These are phyloP conservation scores for Aureobasidium uvarum DNA, from an alignment of 2,329 filamentous ascomycete genomes.

Conservation along the genomic window DNA sequence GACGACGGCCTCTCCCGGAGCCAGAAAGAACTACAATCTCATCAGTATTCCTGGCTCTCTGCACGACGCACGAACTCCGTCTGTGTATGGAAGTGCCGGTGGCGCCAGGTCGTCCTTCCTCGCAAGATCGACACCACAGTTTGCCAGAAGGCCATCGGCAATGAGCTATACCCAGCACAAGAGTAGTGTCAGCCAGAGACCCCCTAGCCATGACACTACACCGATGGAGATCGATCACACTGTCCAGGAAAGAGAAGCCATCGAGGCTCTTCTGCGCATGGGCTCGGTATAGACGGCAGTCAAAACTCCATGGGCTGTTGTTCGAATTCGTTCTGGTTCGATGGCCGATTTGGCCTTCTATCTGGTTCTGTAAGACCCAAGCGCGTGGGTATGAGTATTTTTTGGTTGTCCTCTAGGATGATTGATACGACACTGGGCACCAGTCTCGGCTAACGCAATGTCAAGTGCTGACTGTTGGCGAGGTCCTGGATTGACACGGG, in stretches of 20 bases:
- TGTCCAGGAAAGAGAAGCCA: constrained; percentile 75
- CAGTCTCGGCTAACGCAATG: constrained; percentile 33
- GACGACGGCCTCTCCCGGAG: constrained; percentile 31
- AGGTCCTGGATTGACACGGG: constrained; percentile 43
- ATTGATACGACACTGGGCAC: constrained; percentile 38
- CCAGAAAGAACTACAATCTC: constrained; percentile 30
- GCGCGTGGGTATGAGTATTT: constrained; percentile 10
- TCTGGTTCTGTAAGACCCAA: neutral
- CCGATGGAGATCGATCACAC: constrained; percentile 41
- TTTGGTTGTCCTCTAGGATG: constrained; percentile 22
- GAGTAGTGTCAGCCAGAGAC: constrained; percentile 7
- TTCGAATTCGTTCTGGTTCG: neutral
- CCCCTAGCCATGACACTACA: neutral
- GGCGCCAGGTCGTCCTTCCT: constrained; percentile 27
- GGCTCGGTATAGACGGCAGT: constrained; percentile 57
- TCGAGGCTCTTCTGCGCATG: constrained; percentile 76
- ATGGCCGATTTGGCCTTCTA: neutral
- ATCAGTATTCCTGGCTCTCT: constrained; percentile 28
- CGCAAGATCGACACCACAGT: constrained; percentile 21
- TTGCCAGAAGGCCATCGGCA: constrained; percentile 21
- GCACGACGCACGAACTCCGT: constrained; percentile 26
- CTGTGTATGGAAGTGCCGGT: constrained; percentile 23
- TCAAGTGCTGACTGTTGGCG: constrained; percentile 40
- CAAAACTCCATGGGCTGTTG: neutral
- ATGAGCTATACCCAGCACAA: constrained; percentile 10